These are phyloP conservation scores for Colletotrichum filicis DNA, from an alignment of 2,329 filamentous ascomycete genomes.

Conservation along the genomic window DNA sequence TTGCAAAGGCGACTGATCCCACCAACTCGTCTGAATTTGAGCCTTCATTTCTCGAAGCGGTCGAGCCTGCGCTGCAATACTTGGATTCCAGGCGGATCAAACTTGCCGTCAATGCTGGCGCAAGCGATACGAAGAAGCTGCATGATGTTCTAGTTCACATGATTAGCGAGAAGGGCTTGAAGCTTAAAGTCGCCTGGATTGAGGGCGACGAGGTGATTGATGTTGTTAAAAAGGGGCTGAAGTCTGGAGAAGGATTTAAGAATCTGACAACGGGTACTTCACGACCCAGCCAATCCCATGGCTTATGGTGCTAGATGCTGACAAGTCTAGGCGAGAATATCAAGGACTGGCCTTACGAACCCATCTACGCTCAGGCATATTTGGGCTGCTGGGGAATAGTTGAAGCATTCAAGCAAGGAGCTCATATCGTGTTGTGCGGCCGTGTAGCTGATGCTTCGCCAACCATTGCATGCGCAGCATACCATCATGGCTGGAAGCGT, in stretches of 20 bases:
- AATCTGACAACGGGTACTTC: slow-evolving; percentile 26
- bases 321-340: not conserved
- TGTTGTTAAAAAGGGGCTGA: slow-evolving; percentile 21
- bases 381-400: slow-evolving; percentile 58
- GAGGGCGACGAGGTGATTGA: slow-evolving; percentile 52
- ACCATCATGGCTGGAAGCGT: slow-evolving; percentile 60
- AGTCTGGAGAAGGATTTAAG: slow-evolving; percentile 15
- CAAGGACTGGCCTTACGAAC: slow-evolving; percentile 35
- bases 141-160: slow-evolving; percentile 43
- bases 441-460: slow-evolving; percentile 57
- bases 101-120: slow-evolving; percentile 53
- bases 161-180: slow-evolving; percentile 42
- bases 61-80: slow-evolving; percentile 49
- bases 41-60: slow-evolving; percentile 55
- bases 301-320: not conserved
- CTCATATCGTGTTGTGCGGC: slow-evolving; percentile 56
- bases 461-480: slow-evolving; percentile 63
- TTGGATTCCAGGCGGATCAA: slow-evolving; percentile 46
- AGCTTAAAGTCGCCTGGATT: slow-evolving; percentile 49
- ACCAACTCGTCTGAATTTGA: slow-evolving; percentile 45
- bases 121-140: slow-evolving; percentile 48
- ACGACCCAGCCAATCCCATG: too few relatives aligned
- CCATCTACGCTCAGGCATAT: slow-evolving; percentile 56
- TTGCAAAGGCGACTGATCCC: slow-evolving; percentile 38
- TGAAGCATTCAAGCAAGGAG: slow-evolving; percentile 52